A percentile compares a stretch with the other conserved stretches of the same genome.
phyloP scores from a whole-genome alignment of 192 early-diverging fungal species.

The Linnemannia zychae region DNA sequence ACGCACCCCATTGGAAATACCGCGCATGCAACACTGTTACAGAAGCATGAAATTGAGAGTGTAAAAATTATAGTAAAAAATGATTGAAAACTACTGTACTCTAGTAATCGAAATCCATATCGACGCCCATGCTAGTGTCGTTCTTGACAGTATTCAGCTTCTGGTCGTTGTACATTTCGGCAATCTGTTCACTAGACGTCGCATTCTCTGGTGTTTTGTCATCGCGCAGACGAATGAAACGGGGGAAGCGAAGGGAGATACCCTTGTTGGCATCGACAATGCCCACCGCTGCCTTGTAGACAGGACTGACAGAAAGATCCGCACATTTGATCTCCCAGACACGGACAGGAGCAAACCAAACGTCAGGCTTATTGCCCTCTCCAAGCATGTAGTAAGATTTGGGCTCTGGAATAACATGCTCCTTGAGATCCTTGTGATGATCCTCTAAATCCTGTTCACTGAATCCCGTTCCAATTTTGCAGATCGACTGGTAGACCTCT shows the following conservation, averaged over 20 bases:
- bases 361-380: conserved; percentile 87
- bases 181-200: conserved; percentile 86
- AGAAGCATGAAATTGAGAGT: not conserved
- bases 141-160: conserved; percentile 55
- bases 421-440: conserved; percentile 79
- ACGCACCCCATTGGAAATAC: not conserved
- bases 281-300: conserved; percentile 92
- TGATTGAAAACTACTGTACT: not conserved
- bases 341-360: conserved; percentile 94
- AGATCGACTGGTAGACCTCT: conserved; percentile 97
- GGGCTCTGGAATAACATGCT: conserved; percentile 80
- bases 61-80: not conserved
- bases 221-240: conserved; percentile 95
- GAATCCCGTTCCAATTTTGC: conserved; percentile 99
- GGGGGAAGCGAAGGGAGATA: conserved; percentile 96
- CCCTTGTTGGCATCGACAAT: conserved; percentile 88
- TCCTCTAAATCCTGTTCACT: conserved; percentile 87
- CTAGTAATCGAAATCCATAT: conserved; percentile 55
- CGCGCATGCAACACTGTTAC: not conserved
- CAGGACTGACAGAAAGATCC: conserved; percentile 96
- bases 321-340: conserved; percentile 99
- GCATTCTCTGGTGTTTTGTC: conserved; percentile 96
- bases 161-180: conserved; percentile 55
- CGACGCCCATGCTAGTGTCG: conserved; percentile 40
- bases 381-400: conserved; percentile 88